Percentiles rank a stretch among this genome's conserved stretches.
Evolutionary conservation across 495 filamentous ascomycete species (phyloP).

Genomic region (Lophiostoma macrostomum): DNA sequence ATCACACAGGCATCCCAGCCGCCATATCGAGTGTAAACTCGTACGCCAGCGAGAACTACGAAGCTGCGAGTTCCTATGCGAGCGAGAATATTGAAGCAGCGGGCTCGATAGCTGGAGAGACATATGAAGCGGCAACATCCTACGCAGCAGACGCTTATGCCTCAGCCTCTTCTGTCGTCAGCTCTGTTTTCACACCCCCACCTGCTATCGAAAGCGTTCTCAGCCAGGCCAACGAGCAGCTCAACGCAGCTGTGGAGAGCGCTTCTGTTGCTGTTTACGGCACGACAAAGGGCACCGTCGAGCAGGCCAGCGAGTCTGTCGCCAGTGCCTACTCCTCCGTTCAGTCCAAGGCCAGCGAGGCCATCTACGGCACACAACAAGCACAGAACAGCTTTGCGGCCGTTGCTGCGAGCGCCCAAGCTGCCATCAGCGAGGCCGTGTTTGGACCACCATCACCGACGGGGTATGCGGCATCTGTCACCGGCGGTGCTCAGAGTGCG

Average conservation of each 20-base stretch:
- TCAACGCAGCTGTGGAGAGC: constrained; percentile 59
- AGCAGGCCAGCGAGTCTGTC: constrained; percentile 53
- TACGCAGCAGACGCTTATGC: constrained; percentile 57
- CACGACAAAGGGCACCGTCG: constrained; percentile 52
- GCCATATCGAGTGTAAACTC: constrained; percentile 52
- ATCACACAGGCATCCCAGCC: constrained; percentile 55
- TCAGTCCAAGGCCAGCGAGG: constrained; percentile 49
- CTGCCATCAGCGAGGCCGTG: constrained; percentile 52
- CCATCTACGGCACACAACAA: constrained; percentile 55
- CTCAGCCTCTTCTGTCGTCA: constrained; percentile 55
- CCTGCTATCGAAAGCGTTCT: constrained; percentile 59
- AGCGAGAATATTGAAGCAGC: constrained; percentile 55
- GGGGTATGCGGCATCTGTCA: constrained; percentile 41
- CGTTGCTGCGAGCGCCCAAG: constrained; percentile 50
- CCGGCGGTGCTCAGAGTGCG: constrained; percentile 38
- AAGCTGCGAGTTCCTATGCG: constrained; percentile 49
- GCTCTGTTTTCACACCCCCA: constrained; percentile 54
- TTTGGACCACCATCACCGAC: constrained; percentile 51
- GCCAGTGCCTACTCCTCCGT: constrained; percentile 50
- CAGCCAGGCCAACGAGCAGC: constrained; percentile 52
- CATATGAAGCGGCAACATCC: constrained; percentile 56
- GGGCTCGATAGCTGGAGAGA: constrained; percentile 46
- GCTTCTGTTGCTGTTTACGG: constrained; percentile 61
- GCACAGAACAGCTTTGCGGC: constrained; percentile 50
- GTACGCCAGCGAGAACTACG: constrained; percentile 47